These are phyloP conservation scores for Trichoderma sp. DNA, from an alignment of 2,329 filamentous ascomycete genomes.

Conservation along the genomic window DNA sequence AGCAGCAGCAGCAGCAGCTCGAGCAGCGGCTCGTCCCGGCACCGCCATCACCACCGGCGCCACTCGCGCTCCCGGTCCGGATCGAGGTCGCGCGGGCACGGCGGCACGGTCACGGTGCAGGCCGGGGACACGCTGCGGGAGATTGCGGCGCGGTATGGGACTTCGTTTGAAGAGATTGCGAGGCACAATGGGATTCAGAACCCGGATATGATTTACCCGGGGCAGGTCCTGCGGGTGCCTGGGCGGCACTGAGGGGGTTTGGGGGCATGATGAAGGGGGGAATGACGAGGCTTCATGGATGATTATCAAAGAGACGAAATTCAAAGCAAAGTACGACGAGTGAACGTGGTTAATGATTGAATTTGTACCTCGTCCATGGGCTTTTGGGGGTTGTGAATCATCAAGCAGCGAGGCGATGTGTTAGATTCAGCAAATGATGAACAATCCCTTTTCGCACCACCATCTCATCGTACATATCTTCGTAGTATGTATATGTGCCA, in stretches of 20 bases:
- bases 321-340: too few species aligned
- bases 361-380: too few species aligned
- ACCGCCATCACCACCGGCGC: not conserved
- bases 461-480: too few species aligned
- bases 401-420: too few species aligned
- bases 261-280: not conserved
- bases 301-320: too few species aligned
- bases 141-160: constrained; percentile 41
- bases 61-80: constrained; percentile 30
- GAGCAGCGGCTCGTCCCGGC: not conserved
- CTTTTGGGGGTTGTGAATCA: too few species aligned
- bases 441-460: too few species aligned
- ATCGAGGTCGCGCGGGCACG: constrained; percentile 26
- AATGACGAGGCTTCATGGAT: too few species aligned
- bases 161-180: constrained; percentile 45
- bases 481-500: too few species aligned
- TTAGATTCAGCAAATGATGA: too few species aligned
- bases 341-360: not conserved
- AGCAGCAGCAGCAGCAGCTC: constrained; percentile 22
- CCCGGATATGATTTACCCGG: constrained; percentile 48
- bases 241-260: not conserved
- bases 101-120: constrained; percentile 42
- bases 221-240: constrained; percentile 45
- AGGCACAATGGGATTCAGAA: constrained; percentile 45
- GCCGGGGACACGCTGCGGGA: constrained; percentile 47